Base-by-base conservation (phyloP, 2,329 filamentous ascomycete genomes). In the Aureobasidium sp. region DNA sequence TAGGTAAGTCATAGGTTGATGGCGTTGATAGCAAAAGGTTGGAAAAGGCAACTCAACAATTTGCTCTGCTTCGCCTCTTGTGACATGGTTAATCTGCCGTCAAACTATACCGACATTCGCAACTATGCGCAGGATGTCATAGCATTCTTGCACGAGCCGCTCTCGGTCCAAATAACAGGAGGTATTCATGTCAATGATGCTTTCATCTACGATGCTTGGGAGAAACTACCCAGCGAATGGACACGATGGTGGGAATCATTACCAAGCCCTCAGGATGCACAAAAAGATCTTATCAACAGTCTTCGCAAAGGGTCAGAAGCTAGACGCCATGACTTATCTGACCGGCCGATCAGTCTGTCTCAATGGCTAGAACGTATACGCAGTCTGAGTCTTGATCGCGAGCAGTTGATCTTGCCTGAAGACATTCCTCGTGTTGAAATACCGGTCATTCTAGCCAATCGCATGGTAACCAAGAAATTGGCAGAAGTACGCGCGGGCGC, bases 181-280 rank as follows among this genome's bases (percentile, higher is more conserved):
- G 64, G 64, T 0, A 65, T 65, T n/a, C 64, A 65, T 39, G 64
- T 65, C 32, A 65, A 65, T 29, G 64, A 65, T 44, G 64, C 64
- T 8, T 64, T 65, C 32, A 53, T 65, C 46, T 50, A 64, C 29
- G 50, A 65, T 20, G 62, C 64, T 17, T 65, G 64, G 64, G 26
- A 34, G 13, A 48, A 51, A 27, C 8, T 65, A 32, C 64, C 64
- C 1, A 15, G 37, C 3, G 64, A 59, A 56, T 65, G 64, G 64
- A 65, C 61, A n/a, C n/a, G 20, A 20, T 65, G 57, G 57, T 65
- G 64, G 64, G 47, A 55, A 13, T 44, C 62, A 9, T 44, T 63
- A 2, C 23, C 57, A 23, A 32, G 26, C 12, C 29, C 61, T 12
- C 61, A 63, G 47, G 46, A 55, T 34, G 64, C 64, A 44, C 64